A percentile compares a stretch with the other conserved stretches of the same genome.
Conservation (phyloP, 192 early-diverging fungal genomes). For the Phycomyces blakesleeanus region DNA sequence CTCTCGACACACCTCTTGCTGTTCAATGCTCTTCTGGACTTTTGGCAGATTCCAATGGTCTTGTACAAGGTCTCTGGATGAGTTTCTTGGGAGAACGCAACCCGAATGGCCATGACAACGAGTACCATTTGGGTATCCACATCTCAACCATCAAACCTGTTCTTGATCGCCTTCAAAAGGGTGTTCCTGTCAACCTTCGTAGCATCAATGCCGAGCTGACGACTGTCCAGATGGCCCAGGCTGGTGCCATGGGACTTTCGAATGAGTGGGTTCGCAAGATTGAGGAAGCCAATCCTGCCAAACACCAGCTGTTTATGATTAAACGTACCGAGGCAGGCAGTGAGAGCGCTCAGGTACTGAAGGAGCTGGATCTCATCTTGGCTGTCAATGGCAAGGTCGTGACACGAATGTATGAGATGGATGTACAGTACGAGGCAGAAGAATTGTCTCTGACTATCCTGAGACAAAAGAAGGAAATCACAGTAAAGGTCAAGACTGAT, state of each 20-base stretch:
- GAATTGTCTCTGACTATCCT: slow-evolving; percentile 57
- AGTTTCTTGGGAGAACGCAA: slow-evolving; percentile 73
- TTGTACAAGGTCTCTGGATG: slow-evolving; percentile 72
- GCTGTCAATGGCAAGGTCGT: slow-evolving; percentile 64
- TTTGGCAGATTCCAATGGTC: slow-evolving; percentile 60
- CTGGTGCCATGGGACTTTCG: slow-evolving; percentile 56
- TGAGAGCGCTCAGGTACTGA: slow-evolving; percentile 52
- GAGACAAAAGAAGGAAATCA: slow-evolving; percentile 69
- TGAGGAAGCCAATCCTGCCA: slow-evolving; percentile 49
- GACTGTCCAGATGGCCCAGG: slow-evolving; percentile 54
- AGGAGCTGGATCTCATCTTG: slow-evolving; percentile 66
- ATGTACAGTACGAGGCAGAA: slow-evolving; percentile 54
- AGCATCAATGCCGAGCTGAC: slow-evolving; percentile 60
- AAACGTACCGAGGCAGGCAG: slow-evolving; percentile 56
- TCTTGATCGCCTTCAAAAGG: slow-evolving; percentile 39
- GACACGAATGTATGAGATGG: slow-evolving; percentile 57
- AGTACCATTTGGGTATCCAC: slow-evolving; percentile 59
- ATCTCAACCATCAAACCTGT: slow-evolving; percentile 52
- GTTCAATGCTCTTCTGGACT: slow-evolving; percentile 76
- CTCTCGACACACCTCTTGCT: slow-evolving; percentile 77
- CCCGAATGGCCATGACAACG: slow-evolving; percentile 54
- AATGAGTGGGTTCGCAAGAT: slow-evolving; percentile 54
- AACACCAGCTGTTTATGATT: slow-evolving; percentile 57
- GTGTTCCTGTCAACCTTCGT: slow-evolving; percentile 48
- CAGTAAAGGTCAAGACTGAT: slow-evolving; percentile 67